These are phyloP conservation scores for Ascochyta clinopodiicola DNA, from an alignment of 2,329 filamentous ascomycete genomes.

Conservation along the genomic window DNA sequence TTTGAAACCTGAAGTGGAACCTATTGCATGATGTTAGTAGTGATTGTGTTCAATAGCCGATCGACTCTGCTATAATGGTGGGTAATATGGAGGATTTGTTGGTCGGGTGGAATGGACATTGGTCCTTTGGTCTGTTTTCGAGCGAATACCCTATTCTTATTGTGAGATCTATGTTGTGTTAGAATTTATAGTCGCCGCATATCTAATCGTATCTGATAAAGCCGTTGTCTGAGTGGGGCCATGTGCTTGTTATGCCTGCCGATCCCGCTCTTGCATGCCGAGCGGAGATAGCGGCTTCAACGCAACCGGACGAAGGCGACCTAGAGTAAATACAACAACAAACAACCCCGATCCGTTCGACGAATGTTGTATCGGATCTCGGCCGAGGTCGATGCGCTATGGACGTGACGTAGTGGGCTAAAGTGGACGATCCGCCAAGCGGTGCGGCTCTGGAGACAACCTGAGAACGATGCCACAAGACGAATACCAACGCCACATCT, in stretches of 20 bases:
- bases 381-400: constrained; percentile 1
- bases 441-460: not conserved
- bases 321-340: not conserved
- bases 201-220: not conserved
- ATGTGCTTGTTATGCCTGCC: not conserved
- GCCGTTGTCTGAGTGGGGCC: not conserved
- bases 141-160: constrained; percentile 19
- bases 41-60: not conserved
- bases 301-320: not conserved
- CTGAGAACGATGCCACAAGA: not conserved
- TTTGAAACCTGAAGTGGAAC: not conserved
- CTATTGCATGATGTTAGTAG: not conserved
- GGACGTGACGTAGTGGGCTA: constrained; percentile 4
- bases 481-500: not conserved
- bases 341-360: not conserved
- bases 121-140: constrained; percentile 1
- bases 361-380: not conserved
- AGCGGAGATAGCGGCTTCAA: too few relatives aligned
- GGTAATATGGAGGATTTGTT: constrained; percentile 1
- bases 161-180: not conserved
- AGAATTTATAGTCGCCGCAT: not conserved
- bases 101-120: not conserved
- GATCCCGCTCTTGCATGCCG: not conserved
- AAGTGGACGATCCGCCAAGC: constrained; percentile 10
- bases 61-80: not conserved